phyloP scores from a whole-genome alignment of 768 basidiomycete species.

The Infundibulicybe gibba region DNA sequence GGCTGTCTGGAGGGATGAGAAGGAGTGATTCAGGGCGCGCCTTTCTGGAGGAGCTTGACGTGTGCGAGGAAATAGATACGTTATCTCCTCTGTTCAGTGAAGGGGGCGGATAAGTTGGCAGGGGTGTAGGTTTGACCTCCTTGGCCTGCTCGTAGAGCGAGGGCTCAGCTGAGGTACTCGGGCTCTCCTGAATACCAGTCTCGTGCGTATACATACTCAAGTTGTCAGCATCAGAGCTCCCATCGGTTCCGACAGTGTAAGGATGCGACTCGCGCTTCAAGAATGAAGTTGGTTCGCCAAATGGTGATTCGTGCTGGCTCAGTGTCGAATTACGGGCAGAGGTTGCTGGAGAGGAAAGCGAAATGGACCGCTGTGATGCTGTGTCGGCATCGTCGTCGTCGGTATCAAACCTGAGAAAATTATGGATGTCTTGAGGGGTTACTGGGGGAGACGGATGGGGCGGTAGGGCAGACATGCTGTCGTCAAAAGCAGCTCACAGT shows the following conservation, averaged over 20 bases:
- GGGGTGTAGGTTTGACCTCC: slow-evolving; percentile 20
- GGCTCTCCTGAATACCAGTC: slow-evolving; percentile 37
- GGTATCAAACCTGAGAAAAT: slow-evolving; percentile 24
- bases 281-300: slow-evolving; percentile 20
- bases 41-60: slow-evolving; percentile 65
- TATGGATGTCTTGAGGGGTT: slow-evolving; percentile 20
- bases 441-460: slow-evolving; percentile 30
- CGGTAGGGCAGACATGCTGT: slow-evolving; percentile 20
- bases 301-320: slow-evolving; percentile 11
- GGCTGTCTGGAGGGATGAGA: slow-evolving; percentile 52
- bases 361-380: slow-evolving; percentile 75
- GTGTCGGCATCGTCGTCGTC: slow-evolving; percentile 65
- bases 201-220: slow-evolving; percentile 45
- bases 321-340: slow-evolving; percentile 44
- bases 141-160: slow-evolving; percentile 41
- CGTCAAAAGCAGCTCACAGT: too few relatives aligned
- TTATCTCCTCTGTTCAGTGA: slow-evolving; percentile 40
- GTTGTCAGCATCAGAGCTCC: slow-evolving; percentile 51
- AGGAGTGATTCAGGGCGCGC: slow-evolving; percentile 78
- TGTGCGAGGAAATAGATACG: slow-evolving; percentile 59
- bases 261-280: slow-evolving; percentile 39
- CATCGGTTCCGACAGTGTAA: slow-evolving; percentile 50
- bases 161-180: slow-evolving; percentile 48
- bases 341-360: slow-evolving; percentile 60
- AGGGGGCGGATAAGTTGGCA: slow-evolving; percentile 60